A percentile compares a stretch with the other conserved stretches of the same genome.
Evolutionary conservation across 2,329 filamentous ascomycete genomes (phyloP).

Genomic region (Alternaria triticimaculans): DNA sequence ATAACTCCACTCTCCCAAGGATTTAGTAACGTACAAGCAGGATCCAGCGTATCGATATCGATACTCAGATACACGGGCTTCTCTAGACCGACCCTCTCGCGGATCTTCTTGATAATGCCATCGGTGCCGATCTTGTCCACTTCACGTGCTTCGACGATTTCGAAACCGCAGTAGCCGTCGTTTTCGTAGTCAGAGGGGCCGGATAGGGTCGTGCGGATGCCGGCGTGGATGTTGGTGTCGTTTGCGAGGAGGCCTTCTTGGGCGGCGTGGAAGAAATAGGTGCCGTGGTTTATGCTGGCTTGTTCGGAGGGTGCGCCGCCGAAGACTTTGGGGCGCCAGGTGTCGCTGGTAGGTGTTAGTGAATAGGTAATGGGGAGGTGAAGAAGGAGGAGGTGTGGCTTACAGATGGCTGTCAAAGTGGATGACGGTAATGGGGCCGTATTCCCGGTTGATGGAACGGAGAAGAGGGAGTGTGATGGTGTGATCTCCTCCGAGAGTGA

Average conservation of each 20-base stretch:
- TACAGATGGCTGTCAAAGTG: conserved; percentile 68
- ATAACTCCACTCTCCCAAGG: neutral
- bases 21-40: conserved; percentile 66
- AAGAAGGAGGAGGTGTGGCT: conserved; percentile 9
- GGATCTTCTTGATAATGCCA: conserved; percentile 80
- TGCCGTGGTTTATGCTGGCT: conserved; percentile 83
- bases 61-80: conserved; percentile 82
- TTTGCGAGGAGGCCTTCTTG: conserved; percentile 80
- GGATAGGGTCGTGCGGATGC: conserved; percentile 81
- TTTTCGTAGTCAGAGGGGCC: conserved; percentile 84
- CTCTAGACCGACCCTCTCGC: conserved; percentile 73
- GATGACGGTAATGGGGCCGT: conserved; percentile 70
- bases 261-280: conserved; percentile 85
- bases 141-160: conserved; percentile 78
- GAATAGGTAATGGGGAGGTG: too few relatives aligned
- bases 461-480: conserved; percentile 67
- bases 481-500: conserved; percentile 71
- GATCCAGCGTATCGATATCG: conserved; percentile 88
- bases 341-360: conserved; percentile 47
- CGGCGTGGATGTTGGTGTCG: conserved; percentile 86
- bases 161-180: conserved; percentile 83
- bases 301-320: conserved; percentile 79
- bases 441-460: conserved; percentile 67
- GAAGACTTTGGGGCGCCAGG: conserved; percentile 85
- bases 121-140: conserved; percentile 72